These are phyloP conservation scores for Leucoagaricus sp. DNA, from an alignment of 1,284 basidiomycete species.

Conservation along the genomic window DNA sequence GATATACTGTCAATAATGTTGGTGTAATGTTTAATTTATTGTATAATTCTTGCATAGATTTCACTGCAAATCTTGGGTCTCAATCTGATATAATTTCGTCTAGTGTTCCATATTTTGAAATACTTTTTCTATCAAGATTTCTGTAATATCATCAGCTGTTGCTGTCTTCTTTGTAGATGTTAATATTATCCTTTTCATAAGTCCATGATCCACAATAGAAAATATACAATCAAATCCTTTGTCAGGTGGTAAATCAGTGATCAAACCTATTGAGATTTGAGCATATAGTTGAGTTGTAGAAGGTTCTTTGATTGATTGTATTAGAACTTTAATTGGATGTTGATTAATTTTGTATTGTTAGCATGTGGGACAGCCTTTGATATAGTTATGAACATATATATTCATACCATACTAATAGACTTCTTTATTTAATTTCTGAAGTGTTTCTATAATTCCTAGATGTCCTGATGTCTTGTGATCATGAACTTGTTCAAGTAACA, in stretches of 20 bases:
- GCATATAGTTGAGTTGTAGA: constrained; percentile 22
- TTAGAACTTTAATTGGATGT: constrained; percentile 16
- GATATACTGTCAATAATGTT: constrained; percentile 32
- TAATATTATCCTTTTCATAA: constrained; percentile 21
- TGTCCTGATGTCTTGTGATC: constrained; percentile 11
- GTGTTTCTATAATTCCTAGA: not conserved
- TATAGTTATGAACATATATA: constrained; percentile 22
- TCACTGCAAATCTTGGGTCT: constrained; percentile 12
- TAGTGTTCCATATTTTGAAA: constrained; percentile 5
- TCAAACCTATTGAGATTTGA: constrained; percentile 26
- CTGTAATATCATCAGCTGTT: constrained; percentile 16
- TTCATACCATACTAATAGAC: constrained; percentile 24
- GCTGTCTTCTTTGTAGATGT: constrained; percentile 20
- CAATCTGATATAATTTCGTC: constrained; percentile 9
- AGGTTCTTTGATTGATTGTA: constrained; percentile 20
- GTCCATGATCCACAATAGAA: constrained; percentile 20
- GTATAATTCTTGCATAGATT: not conserved
- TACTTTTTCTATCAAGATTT: constrained; percentile 18
- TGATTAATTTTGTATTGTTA: constrained; percentile 23
- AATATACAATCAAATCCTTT: constrained; percentile 30
- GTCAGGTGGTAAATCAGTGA: constrained; percentile 36
- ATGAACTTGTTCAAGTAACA: not conserved
- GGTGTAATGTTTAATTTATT: constrained; percentile 8
- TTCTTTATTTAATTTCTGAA: constrained; percentile 5
- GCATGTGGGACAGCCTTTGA: constrained; percentile 21